Base-by-base conservation (phyloP, 2,329 filamentous ascomycete species). In the Monosporascus sp. region DNA sequence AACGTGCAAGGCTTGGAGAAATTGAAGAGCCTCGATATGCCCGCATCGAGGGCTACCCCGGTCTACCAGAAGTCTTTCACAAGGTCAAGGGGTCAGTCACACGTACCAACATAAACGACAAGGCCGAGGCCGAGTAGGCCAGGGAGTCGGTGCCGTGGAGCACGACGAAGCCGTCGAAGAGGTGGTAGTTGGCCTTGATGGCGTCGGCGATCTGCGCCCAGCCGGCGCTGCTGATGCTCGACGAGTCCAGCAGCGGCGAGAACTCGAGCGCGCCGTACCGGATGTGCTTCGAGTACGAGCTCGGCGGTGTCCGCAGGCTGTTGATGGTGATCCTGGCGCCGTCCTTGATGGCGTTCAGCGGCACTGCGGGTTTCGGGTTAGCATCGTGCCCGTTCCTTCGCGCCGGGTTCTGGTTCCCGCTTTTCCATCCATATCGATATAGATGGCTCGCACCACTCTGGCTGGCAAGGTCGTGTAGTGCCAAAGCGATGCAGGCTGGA, bases 131-230 rank as follows among this genome's bases (percentile, higher is more conserved):
- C 5, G 90, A 94, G 72, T 96, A 96, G 18, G 88, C 89, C 49
- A 96, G 76, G 45, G 89, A 95, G 71, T 96, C 91, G 6, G 91
- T 96, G 55, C 91, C 91, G 69, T 96, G 91, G 36, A 96, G 83
- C 41, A 96, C 85, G 22, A 96, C 90, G 65, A 96, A 96, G 20
- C 89, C 90, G 68, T 96, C 92, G 64, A 91, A 97, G 0, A 90
- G 79, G 57, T 86, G 85, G 70, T 96, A 96, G 70, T 97, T 97
- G 58, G 87, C 83, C 61, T 84, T 80, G 60, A 96, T 83, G n/a
- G 87, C 83, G 49, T 79, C 74, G 1, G 91, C 90, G 66, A 96
- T 94, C 65, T 90, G 82, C 11, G 88, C 85, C 92, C 90, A 96
- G 53, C 90, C 90, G 44, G 82, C 81, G 18, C 90, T 89, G 55